Evolutionary conservation across 2,329 filamentous ascomycete genomes (phyloP).

Genomic region (Huntiella abstrusa): DNA sequence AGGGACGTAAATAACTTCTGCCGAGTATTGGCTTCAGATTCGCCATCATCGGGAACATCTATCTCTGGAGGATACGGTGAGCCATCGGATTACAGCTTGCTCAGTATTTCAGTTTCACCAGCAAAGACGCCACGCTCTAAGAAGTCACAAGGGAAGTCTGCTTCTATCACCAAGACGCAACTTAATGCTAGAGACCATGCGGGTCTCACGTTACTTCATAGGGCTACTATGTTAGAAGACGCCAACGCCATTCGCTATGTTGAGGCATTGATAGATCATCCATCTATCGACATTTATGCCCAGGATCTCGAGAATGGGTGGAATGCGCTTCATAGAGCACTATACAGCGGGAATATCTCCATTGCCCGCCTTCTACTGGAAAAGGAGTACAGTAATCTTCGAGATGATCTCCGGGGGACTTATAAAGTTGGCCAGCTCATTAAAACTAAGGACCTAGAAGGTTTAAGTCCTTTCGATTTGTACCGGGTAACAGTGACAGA

Average conservation of each 20-base stretch:
- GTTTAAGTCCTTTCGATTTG: slow-evolving; percentile 83
- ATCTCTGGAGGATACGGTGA: slow-evolving; percentile 17
- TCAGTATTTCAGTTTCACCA: slow-evolving; percentile 12
- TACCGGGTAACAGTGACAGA: slow-evolving; percentile 49
- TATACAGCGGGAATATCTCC: slow-evolving; percentile 77
- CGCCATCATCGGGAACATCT: neutral
- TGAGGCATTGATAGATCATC: slow-evolving; percentile 60
- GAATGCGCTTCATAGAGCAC: slow-evolving; percentile 80
- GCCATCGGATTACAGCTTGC: slow-evolving; percentile 18
- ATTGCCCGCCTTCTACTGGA: slow-evolving; percentile 68
- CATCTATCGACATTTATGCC: slow-evolving; percentile 63
- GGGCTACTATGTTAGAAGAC: slow-evolving; percentile 59
- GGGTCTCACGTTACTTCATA: slow-evolving; percentile 68
- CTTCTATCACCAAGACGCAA: slow-evolving; percentile 37
- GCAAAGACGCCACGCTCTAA: slow-evolving; percentile 25
- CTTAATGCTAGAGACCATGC: slow-evolving; percentile 69
- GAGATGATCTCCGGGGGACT: slow-evolving; percentile 23
- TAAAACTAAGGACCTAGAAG: slow-evolving; percentile 89
- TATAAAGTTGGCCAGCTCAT: slow-evolving; percentile 57
- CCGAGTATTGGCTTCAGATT: slow-evolving; percentile 18
- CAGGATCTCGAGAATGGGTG: slow-evolving; percentile 88
- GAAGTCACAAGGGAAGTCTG: slow-evolving; percentile 29
- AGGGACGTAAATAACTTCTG: slow-evolving; percentile 94
- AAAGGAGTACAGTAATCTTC: slow-evolving; percentile 39
- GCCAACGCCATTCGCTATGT: slow-evolving; percentile 57